Conservation (phyloP, 2,329 filamentous ascomycete genomes). For the Ophiosphaerella narmari region DNA sequence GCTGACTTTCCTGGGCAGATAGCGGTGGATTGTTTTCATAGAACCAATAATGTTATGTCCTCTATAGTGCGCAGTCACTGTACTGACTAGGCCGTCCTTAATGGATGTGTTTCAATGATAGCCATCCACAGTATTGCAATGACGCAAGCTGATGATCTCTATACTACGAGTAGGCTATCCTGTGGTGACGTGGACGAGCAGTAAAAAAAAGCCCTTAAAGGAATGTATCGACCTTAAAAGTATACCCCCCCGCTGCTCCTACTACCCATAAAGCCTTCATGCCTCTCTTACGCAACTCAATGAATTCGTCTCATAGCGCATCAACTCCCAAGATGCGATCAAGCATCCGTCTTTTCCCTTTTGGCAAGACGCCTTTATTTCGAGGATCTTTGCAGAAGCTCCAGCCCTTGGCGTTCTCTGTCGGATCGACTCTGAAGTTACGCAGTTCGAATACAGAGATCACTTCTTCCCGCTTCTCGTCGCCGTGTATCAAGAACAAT, state of each 20-base stretch:
- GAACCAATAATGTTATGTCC: slow-evolving; percentile 11
- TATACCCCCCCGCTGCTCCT: not conserved
- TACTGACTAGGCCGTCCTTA: slow-evolving; percentile 14
- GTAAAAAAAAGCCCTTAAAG: slow-evolving; percentile 8
- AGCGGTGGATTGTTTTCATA: slow-evolving; percentile 24
- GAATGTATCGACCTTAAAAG: slow-evolving; percentile 3
- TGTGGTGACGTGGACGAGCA: slow-evolving; percentile 16
- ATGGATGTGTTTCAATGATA: slow-evolving; percentile 13
- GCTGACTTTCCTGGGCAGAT: slow-evolving; percentile 17
- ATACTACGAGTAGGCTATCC: slow-evolving; percentile 16
- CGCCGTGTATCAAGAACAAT: too few species aligned
- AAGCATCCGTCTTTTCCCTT: not conserved
- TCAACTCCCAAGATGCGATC: not conserved
- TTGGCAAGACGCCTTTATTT: too few species aligned
- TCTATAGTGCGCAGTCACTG: too few species aligned
- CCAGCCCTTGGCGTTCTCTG: too few species aligned
- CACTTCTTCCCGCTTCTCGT: too few species aligned
- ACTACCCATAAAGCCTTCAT: not conserved
- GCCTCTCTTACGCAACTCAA: not conserved
- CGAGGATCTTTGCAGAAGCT: too few species aligned
- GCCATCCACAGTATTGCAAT: slow-evolving; percentile 12
- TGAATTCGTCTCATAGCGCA: not conserved
- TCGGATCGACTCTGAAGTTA: too few species aligned
- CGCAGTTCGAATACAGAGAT: too few species aligned
- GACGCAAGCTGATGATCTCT: slow-evolving; percentile 13